Percentiles rank a stretch among this genome's conserved stretches.
Conservation (phyloP, 352 stramenopile genomes). For the Hyaloperonospora brassicae region DNA sequence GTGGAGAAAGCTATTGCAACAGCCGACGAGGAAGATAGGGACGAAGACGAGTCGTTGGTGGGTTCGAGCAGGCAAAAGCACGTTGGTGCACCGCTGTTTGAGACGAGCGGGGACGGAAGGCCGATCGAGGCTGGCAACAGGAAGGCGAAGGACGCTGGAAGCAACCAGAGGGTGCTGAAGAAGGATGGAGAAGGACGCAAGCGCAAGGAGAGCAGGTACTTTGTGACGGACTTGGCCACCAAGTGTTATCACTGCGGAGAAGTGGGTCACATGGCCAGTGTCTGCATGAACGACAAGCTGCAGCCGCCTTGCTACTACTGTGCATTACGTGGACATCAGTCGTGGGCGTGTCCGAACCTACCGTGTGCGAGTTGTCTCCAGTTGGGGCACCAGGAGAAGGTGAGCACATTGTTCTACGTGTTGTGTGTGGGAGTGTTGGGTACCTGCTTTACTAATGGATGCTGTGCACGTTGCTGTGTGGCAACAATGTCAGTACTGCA, state of each 20-base stretch:
- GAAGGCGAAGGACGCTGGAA: slow-evolving; percentile 19
- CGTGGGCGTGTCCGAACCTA: slow-evolving; percentile 58
- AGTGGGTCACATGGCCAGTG: slow-evolving; percentile 64
- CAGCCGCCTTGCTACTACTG: slow-evolving; percentile 76
- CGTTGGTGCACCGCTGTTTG: slow-evolving; percentile 50
- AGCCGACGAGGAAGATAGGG: slow-evolving; percentile 24
- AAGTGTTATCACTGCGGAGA: slow-evolving; percentile 83
- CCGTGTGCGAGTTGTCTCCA: slow-evolving; percentile 62
- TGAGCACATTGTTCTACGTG: slow-evolving; percentile 12
- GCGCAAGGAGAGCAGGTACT: slow-evolving; percentile 68
- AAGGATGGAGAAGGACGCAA: slow-evolving; percentile 29
- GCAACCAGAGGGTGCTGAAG: slow-evolving; percentile 25
- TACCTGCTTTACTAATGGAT: slow-evolving; percentile 1
- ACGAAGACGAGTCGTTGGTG: slow-evolving; percentile 14
- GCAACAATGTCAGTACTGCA: slow-evolving; percentile 35
- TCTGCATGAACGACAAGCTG: slow-evolving; percentile 70
- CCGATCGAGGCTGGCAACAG: slow-evolving; percentile 5
- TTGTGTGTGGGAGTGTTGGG: neutral
- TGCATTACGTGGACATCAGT: slow-evolving; percentile 58
- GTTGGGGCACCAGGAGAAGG: slow-evolving; percentile 53
- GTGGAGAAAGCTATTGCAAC: slow-evolving; percentile 40
- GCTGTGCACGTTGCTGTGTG: neutral
- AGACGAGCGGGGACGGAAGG: slow-evolving; percentile 5
- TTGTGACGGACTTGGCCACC: slow-evolving; percentile 69
- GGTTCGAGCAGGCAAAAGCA: slow-evolving; percentile 19